A percentile compares a stretch with the other conserved stretches of the same genome.
Evolutionary conservation across 768 basidiomycete species (phyloP).

Genomic region (Albatrellus ellisii): DNA sequence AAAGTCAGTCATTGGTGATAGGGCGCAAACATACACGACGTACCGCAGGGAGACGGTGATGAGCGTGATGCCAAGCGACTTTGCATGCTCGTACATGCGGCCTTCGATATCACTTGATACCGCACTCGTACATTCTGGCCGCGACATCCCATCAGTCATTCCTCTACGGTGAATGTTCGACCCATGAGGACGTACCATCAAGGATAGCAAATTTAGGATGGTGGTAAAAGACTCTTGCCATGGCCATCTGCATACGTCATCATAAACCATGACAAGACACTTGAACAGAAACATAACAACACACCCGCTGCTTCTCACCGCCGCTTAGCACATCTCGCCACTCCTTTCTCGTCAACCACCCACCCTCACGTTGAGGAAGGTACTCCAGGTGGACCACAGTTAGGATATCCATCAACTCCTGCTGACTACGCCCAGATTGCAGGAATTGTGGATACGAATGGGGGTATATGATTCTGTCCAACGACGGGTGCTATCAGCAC

Average conservation of each 20-base stretch:
- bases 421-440: slow-evolving; percentile 43
- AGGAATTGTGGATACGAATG: slow-evolving; percentile 68
- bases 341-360: slow-evolving; percentile 82
- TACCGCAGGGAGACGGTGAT: slow-evolving; percentile 87
- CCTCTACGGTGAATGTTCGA: neutral
- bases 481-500: neutral
- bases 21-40: slow-evolving; percentile 11
- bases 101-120: slow-evolving; percentile 96
- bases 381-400: slow-evolving; percentile 77
- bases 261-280: slow-evolving; percentile 7
- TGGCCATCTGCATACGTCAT: slow-evolving; percentile 49
- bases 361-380: slow-evolving; percentile 77
- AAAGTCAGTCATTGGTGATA: neutral
- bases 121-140: slow-evolving; percentile 82
- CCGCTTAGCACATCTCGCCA: slow-evolving; percentile 95
- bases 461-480: slow-evolving; percentile 67
- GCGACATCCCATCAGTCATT: neutral
- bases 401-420: slow-evolving; percentile 65
- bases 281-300: slow-evolving; percentile 12
- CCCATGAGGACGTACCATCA: slow-evolving; percentile 47
- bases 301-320: slow-evolving; percentile 87
- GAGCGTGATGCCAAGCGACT: slow-evolving; percentile 78
- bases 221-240: slow-evolving; percentile 91
- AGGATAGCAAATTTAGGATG: slow-evolving; percentile 71
- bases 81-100: slow-evolving; percentile 88